A percentile compares a stretch with the other conserved stretches of the same genome.
These are phyloP conservation scores for Boletus subcaerulescens DNA, from an alignment of 768 basidiomycete species.

Conservation along the genomic window DNA sequence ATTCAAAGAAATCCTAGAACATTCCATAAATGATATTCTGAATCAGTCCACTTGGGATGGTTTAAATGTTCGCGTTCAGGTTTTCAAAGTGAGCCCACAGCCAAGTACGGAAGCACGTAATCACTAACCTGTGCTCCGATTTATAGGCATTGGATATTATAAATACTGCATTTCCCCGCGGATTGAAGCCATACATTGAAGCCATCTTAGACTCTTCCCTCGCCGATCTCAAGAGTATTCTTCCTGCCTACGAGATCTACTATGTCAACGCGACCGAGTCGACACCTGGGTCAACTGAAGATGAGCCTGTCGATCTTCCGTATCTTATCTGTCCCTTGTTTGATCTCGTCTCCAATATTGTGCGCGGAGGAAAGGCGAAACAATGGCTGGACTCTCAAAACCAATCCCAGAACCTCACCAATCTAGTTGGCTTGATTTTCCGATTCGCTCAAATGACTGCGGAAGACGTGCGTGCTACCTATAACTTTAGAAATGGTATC, in stretches of 20 bases:
- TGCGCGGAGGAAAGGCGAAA: constrained; percentile 61
- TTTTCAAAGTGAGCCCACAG: constrained; percentile 65
- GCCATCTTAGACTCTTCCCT: constrained; percentile 59
- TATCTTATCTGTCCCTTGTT: constrained; percentile 76
- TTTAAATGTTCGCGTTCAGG: constrained; percentile 72
- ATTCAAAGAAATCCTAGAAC: constrained; percentile 70
- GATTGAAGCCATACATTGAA: constrained; percentile 59
- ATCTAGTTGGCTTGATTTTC: constrained; percentile 56
- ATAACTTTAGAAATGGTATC: not conserved
- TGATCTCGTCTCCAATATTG: constrained; percentile 71
- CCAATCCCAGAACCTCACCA: constrained; percentile 38
- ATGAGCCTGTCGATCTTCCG: constrained; percentile 70
- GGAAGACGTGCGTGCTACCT: constrained; percentile 64
- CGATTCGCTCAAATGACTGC: constrained; percentile 82
- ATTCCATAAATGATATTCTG: constrained; percentile 61
- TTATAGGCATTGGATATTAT: constrained; percentile 75
- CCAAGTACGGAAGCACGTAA: not conserved
- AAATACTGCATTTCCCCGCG: constrained; percentile 77
- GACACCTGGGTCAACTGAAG: constrained; percentile 67
- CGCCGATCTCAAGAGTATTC: constrained; percentile 55
- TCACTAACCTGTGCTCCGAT: not conserved
- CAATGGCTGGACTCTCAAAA: constrained; percentile 54
- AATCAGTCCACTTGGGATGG: constrained; percentile 73
- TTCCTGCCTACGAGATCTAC: constrained; percentile 57
- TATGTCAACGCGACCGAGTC: constrained; percentile 57